Evolutionary conservation across 225 moss, liverwort and hornwort species (phyloP), one percentile per base, ranked within the genome.

Genomic region (Sphagnum contortum): DNA sequence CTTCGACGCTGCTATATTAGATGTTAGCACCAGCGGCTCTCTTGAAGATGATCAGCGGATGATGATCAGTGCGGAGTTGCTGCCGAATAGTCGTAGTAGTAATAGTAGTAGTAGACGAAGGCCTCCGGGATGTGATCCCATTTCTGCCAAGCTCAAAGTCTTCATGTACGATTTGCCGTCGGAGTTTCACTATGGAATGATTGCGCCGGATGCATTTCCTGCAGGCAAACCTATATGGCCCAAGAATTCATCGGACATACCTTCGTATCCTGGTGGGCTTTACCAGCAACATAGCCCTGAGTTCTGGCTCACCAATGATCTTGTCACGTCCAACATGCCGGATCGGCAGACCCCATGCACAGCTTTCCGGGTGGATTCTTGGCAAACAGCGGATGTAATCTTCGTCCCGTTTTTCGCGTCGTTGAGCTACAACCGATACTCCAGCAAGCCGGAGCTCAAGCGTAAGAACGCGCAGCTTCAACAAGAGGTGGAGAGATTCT

Each of bases 381-480:
- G 81, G 68, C 57, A 73, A 64, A 70, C 76, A n/a, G 89, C 89
- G 1, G 87, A 89, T 73, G 54, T 89, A 0, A 44, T 89, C 5
- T 75, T 87, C 59, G 81, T 89, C 3, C 89, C 89, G 5, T 89
- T 81, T 66, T 89, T 89, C 64, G 87, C 89, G n/a, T 89, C 89
- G 1, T 50, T 87, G 2, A 89, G 89, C 60, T 89, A 89, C 73
- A 89, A 89, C 74, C 84, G 78, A 71, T 84, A 71, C 58, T 29
- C 29, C 29, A 81, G 70, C 44, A 73, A 83, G 57, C 11, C 71
- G 10, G 77, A 77, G 57, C 68, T 48, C 68, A 71, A 68, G 55
- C 49, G 49, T n/a, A 44, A 51, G 66, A 74, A 77, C 63, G 74
- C 64, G 11, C 73, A 65, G n/a, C 63, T 79, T 47, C 83, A 83